phyloP scores from a whole-genome alignment of 257 asterid species.

The Fraxinus pennsylvanica region DNA sequence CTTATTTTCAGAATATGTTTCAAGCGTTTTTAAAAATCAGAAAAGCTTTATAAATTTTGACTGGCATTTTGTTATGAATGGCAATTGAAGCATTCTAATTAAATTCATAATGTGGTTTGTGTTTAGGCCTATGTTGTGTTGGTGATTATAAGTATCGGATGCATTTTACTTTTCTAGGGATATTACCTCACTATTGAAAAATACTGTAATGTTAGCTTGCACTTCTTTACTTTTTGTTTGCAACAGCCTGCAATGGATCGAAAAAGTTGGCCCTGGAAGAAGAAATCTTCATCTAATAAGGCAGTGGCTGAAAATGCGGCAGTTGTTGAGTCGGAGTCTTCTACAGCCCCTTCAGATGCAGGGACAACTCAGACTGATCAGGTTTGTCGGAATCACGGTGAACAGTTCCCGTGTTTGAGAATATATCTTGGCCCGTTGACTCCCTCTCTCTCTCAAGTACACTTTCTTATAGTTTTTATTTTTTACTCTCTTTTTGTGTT shows the following conservation, averaged over 20 bases:
- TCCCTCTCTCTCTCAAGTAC: not conserved
- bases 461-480: conserved; percentile 1
- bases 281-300: conserved; percentile 76
- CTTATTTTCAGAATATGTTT: conserved; percentile 5
- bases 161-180: conserved; percentile 11
- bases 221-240: conserved; percentile 2
- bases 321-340: conserved; percentile 43
- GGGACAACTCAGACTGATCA: conserved; percentile 50
- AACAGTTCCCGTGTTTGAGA: conserved; percentile 7
- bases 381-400: conserved; percentile 42
- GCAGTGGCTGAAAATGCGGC: conserved; percentile 52
- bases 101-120: conserved; percentile 17
- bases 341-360: conserved; percentile 45
- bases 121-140: conserved; percentile 17
- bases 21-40: not conserved
- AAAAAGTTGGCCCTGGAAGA: conserved; percentile 99
- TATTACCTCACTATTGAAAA: not conserved
- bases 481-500: conserved; percentile 7
- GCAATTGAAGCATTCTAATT: conserved; percentile 4
- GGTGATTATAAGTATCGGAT: conserved; percentile 11
- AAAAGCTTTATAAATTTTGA: not conserved
- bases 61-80: conserved; percentile 9
- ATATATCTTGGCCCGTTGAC: not conserved
- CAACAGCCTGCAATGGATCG: conserved; percentile 64
- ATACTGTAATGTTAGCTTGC: not conserved